Base-by-base conservation (phyloP, 441 rosid species). In the Adansonia madagascariensis region DNA sequence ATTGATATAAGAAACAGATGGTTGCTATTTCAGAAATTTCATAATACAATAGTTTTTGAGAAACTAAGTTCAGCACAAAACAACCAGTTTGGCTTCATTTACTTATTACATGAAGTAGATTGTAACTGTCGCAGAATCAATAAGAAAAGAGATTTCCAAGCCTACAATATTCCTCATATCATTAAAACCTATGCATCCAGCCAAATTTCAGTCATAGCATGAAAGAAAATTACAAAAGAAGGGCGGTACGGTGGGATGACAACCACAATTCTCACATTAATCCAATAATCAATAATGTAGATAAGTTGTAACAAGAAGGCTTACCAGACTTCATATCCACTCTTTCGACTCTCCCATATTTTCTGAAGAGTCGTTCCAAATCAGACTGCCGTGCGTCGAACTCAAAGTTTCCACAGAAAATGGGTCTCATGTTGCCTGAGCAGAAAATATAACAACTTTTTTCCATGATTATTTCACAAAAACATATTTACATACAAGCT, bases 381-480 rank as follows among this genome's bases (percentile, higher is more conserved):
- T 95, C 99, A 75, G 93, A 86, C 78, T 93, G 98, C 11, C 95
- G 90, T 0, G 95, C 98, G 85, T 92, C 98, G 59, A 92, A 95
- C 87, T 94, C 99, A 71, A 94, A 90, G 84, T 95, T 95, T 1
- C 99, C 98, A 57, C 99, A 95, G 79, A 95, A 95, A 49, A 95
- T 88, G 11, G 99, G 93, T 88, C 80, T 91, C 98, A 92, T 92
- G 62, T 55, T 86, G 59, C 74, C 83, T 84, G 80, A 35, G 35
- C 20, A 43, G 63, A 49, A 74, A 59, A 65, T 35, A 35, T 3
- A 10, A n/a, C n/a, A 14, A 49, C 17, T 62, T 11, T 6, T 14
- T 27, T 8, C 62, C 74, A 71, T 70, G 60, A 70, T 39, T 70
- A 71, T 43, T 41, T 73, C 31, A 10, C 6, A 41, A 12, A 35